phyloP scores from a whole-genome alignment of 257 asterid genomes.

The Cruciata laevipes region DNA sequence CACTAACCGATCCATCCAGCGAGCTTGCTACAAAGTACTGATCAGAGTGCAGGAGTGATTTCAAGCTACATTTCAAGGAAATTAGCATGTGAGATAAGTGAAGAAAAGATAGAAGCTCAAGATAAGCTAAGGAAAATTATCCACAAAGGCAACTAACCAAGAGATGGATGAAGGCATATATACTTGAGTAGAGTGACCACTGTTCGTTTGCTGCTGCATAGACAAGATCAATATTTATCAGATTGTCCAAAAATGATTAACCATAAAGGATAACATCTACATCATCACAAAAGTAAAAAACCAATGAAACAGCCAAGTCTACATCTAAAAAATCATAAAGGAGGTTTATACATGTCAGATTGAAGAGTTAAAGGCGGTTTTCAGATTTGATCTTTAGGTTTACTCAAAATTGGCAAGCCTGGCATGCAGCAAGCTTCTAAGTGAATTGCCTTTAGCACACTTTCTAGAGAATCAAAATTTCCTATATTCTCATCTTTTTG shows the following conservation, averaged over 20 bases:
- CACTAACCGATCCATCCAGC: conserved; percentile 96
- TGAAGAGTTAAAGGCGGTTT: not conserved
- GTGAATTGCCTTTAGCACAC: not conserved
- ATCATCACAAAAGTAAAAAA: not conserved
- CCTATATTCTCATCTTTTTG: not conserved
- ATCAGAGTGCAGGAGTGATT: conserved; percentile 53
- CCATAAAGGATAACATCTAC: not conserved
- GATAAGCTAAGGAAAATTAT: not conserved
- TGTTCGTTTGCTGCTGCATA: conserved; percentile 47
- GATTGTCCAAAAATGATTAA: not conserved
- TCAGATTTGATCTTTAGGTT: not conserved
- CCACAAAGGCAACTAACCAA: conserved; percentile 47
- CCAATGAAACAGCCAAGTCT: not conserved
- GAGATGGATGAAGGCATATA: conserved; percentile 80
- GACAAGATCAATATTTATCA: conserved; percentile 2
- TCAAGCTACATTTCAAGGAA: conserved; percentile 48
- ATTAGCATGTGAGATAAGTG: not conserved
- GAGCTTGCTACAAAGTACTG: conserved; percentile 90
- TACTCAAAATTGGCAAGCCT: not conserved
- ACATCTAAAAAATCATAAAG: not conserved
- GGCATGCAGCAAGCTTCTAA: not conserved
- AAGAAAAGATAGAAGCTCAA: conserved; percentile 13
- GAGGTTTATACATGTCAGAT: not conserved
- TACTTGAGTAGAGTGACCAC: conserved; percentile 20
- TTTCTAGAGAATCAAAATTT: not conserved